Conservation (phyloP, 2,329 filamentous ascomycete species). For the Lasiodiplodia citricola region DNA sequence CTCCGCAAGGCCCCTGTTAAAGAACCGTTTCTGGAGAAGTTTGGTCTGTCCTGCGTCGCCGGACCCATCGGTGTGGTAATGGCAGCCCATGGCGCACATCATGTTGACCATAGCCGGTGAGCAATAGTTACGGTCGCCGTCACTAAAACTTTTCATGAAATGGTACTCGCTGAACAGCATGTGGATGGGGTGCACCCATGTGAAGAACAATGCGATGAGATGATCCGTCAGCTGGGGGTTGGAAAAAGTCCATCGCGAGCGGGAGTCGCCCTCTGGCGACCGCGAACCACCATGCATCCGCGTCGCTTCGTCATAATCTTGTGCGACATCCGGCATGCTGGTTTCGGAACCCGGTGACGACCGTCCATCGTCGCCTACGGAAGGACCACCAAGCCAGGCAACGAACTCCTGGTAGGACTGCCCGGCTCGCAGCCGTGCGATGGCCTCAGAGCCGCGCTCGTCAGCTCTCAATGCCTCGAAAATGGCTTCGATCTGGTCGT, state of each 20-base stretch:
- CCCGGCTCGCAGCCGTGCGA: constrained; percentile 30
- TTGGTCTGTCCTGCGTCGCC: constrained; percentile 28
- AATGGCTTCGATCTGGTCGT: constrained; percentile 31
- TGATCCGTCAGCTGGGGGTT: constrained; percentile 33
- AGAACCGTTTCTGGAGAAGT: constrained; percentile 31
- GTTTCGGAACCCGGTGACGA: constrained; percentile 27
- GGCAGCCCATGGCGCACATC: constrained; percentile 39
- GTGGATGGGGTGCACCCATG: constrained; percentile 39
- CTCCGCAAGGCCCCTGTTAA: constrained; percentile 30
- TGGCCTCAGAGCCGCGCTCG: constrained; percentile 32
- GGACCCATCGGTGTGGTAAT: constrained; percentile 29
- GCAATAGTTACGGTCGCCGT: constrained; percentile 32
- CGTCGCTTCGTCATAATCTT: constrained; percentile 12
- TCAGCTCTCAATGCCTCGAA: constrained; percentile 31
- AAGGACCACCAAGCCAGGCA: constrained; percentile 30
- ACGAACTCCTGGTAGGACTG: constrained; percentile 32
- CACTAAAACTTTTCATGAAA: constrained; percentile 33
- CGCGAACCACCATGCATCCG: neutral
- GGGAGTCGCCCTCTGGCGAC: constrained; percentile 2
- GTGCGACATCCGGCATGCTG: constrained; percentile 29
- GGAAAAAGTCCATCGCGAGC: constrained; percentile 32
- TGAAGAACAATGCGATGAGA: constrained; percentile 37
- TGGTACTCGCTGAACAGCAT: constrained; percentile 39
- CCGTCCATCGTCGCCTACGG: constrained; percentile 23
- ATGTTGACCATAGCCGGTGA: constrained; percentile 36